These are phyloP conservation scores for Xylogone sp. DNA, from an alignment of 2,329 filamentous ascomycete species.

Conservation along the genomic window DNA sequence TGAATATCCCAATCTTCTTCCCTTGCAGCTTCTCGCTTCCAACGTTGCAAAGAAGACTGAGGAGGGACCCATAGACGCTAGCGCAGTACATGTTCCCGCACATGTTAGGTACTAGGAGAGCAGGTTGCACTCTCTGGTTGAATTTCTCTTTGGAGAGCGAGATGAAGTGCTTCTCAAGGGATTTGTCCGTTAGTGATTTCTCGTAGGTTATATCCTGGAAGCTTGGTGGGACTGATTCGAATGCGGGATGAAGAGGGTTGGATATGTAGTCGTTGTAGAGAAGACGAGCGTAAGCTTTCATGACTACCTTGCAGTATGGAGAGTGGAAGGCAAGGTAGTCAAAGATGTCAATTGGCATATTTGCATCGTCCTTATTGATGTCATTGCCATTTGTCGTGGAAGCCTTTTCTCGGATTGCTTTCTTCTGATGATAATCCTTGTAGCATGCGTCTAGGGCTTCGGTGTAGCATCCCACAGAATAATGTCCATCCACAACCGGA, in stretches of 20 bases:
- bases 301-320: constrained; percentile 77
- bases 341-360: constrained; percentile 69
- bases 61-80: constrained; percentile 49
- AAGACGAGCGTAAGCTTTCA: constrained; percentile 76
- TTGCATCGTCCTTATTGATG: constrained; percentile 47
- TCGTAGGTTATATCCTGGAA: constrained; percentile 72
- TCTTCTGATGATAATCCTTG: constrained; percentile 67
- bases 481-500: constrained; percentile 76
- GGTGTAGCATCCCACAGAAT: constrained; percentile 73
- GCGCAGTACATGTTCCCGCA: constrained; percentile 59
- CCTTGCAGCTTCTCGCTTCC: constrained; percentile 48
- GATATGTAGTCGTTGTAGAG: constrained; percentile 78
- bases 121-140: constrained; percentile 66
- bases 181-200: constrained; percentile 72
- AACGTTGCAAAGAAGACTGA: constrained; percentile 46
- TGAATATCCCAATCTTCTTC: constrained; percentile 50
- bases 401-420: constrained; percentile 44
- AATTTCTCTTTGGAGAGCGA: constrained; percentile 75
- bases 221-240: constrained; percentile 69
- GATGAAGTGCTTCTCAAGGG: constrained; percentile 80
- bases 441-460: constrained; percentile 74
- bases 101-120: constrained; percentile 69
- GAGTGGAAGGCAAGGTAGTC: constrained; percentile 77
- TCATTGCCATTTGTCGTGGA: constrained; percentile 40
- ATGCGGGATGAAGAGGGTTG: constrained; percentile 60